phyloP scores from a whole-genome alignment of 106 monocot genomes.

The Platanthera guangdongensis region DNA sequence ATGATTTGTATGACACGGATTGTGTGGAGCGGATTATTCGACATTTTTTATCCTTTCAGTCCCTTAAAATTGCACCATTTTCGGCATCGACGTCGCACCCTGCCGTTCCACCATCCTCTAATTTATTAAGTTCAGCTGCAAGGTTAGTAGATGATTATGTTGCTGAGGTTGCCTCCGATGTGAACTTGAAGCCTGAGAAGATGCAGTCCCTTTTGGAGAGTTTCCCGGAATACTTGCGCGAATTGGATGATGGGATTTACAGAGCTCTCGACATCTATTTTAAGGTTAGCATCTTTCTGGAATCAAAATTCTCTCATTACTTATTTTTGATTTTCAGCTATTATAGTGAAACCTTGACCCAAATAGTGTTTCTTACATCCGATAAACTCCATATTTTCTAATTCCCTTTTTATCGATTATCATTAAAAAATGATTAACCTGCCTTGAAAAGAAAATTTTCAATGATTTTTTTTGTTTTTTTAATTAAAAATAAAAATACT shows the following conservation, averaged over 20 bases:
- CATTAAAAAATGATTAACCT: too few species aligned
- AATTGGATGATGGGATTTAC: conserved; percentile 65
- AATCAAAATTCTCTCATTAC: neutral
- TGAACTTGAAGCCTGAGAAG: conserved; percentile 52
- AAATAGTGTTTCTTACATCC: too few species aligned
- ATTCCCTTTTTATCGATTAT: too few species aligned
- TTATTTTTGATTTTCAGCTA: neutral
- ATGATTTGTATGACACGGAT: conserved; percentile 41
- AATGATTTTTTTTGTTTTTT: too few species aligned
- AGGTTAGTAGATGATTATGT: conserved; percentile 64
- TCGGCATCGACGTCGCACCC: conserved; percentile 24
- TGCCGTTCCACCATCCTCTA: conserved; percentile 5
- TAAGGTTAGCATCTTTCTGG: conserved; percentile 34
- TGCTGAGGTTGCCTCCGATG: conserved; percentile 72
- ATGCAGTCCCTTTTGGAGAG: conserved; percentile 44
- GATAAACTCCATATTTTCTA: too few species aligned
- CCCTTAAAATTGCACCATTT: conserved; percentile 7
- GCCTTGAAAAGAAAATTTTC: too few species aligned
- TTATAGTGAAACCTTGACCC: too few species aligned
- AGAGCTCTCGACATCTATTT: conserved; percentile 74
- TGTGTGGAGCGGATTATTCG: conserved; percentile 40
- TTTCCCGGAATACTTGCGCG: conserved; percentile 67
- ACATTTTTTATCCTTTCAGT: conserved; percentile 27
- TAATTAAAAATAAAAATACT: too few species aligned
- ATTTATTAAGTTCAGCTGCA: conserved; percentile 5